phyloP scores from a whole-genome alignment of 2,329 filamentous ascomycete genomes.

The Graphiopsis chlorocephala region DNA sequence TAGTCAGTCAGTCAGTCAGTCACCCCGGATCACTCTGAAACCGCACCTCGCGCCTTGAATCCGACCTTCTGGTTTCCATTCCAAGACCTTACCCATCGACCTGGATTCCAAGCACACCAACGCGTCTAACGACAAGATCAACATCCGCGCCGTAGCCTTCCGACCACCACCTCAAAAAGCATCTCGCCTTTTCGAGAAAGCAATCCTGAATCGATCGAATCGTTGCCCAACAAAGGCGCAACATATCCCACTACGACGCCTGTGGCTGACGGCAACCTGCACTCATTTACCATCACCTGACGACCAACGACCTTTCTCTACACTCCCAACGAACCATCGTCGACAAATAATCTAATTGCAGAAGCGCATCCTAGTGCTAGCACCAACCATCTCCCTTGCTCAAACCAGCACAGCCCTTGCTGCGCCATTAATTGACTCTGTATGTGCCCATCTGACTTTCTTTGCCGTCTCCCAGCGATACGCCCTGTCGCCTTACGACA shows the following conservation, averaged over 20 bases:
- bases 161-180: constrained; percentile 1
- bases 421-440: constrained; percentile 1
- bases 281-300: constrained; percentile 9
- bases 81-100: constrained; percentile 28
- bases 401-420: constrained; percentile 11
- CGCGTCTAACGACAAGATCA: constrained; percentile 15
- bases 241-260: neutral
- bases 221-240: neutral
- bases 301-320: constrained; percentile 6
- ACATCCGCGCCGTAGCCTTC: neutral
- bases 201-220: constrained; percentile 3
- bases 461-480: constrained; percentile 1
- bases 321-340: neutral
- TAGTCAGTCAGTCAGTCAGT: constrained; percentile 9
- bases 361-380: neutral
- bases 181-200: neutral
- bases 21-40: constrained; percentile 16
- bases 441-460: constrained; percentile 9
- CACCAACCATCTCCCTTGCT: constrained; percentile 12
- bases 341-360: constrained; percentile 10
- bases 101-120: constrained; percentile 29
- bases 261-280: constrained; percentile 16
- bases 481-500: constrained; percentile 8
- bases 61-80: constrained; percentile 31
- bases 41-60: constrained; percentile 25